Conservation (phyloP, 2,329 filamentous ascomycete species). For the Westerdykella sp. region DNA sequence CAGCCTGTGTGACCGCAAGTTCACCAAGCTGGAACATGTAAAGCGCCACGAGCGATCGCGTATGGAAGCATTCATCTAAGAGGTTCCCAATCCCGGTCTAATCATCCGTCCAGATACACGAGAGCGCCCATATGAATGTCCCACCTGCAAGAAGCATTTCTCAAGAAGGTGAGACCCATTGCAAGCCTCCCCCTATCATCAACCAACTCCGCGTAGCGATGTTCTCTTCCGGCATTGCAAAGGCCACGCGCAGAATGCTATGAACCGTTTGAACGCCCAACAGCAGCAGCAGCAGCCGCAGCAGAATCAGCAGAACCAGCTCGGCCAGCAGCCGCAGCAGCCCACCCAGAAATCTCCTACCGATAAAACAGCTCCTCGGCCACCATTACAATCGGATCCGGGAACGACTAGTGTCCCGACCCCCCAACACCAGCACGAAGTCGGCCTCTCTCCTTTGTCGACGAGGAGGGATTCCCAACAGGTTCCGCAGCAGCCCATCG, state of each 20-base stretch:
- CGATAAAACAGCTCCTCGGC: constrained; percentile 15
- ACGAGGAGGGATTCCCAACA: constrained; percentile 22
- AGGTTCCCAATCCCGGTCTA: constrained; percentile 10
- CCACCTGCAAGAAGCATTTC: constrained; percentile 50
- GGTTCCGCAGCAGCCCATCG: constrained; percentile 12
- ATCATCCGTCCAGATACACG: constrained; percentile 43
- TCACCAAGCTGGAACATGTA: constrained; percentile 52
- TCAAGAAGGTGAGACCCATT: constrained; percentile 44
- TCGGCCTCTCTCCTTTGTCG: constrained; percentile 21
- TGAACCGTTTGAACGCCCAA: constrained; percentile 31
- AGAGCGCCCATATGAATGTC: constrained; percentile 50
- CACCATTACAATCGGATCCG: constrained; percentile 11
- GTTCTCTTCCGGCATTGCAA: constrained; percentile 49
- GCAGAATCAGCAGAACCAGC: constrained; percentile 16
- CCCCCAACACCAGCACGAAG: constrained; percentile 19
- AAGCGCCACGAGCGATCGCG: constrained; percentile 52
- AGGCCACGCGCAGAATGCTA: constrained; percentile 42
- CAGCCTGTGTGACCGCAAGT: constrained; percentile 47
- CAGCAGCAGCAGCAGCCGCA: constrained; percentile 17
- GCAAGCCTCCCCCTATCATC: constrained; percentile 1
- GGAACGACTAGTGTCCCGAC: constrained; percentile 16
- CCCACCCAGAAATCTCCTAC: constrained; percentile 6
- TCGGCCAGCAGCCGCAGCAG: constrained; percentile 1
- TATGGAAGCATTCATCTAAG: constrained; percentile 28
- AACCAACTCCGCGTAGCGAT: constrained; percentile 36